Conservation (phyloP, 805 yeast species). For the Saccharomycopsis olivae region DNA sequence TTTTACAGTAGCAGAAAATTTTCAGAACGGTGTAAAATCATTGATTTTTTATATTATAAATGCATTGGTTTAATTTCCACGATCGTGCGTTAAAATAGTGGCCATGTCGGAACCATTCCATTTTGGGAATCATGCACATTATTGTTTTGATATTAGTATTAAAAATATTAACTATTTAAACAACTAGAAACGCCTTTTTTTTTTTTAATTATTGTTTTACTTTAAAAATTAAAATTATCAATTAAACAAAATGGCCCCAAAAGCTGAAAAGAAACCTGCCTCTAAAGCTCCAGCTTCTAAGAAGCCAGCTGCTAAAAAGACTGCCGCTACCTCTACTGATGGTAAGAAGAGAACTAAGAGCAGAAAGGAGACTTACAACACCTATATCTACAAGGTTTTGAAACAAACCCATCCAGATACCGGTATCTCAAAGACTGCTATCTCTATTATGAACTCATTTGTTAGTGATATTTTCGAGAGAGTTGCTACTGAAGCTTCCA, state of each 20-base stretch:
- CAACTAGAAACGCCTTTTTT: too few species aligned
- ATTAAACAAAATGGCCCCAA: conserved; percentile 62
- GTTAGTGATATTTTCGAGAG: conserved; percentile 98
- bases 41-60: too few species aligned
- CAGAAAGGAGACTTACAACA: conserved; percentile 97
- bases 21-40: too few species aligned
- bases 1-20: too few species aligned
- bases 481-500: conserved; percentile 95
- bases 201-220: too few species aligned
- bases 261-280: conserved; percentile 59
- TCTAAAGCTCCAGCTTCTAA: conserved; percentile 97
- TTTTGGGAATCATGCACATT: too few species aligned
- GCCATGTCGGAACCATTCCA: too few species aligned
- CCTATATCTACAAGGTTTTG: conserved; percentile 96
- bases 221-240: conserved; percentile 10
- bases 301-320: conserved; percentile 90
- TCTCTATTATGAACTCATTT: conserved; percentile 97
- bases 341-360: conserved; percentile 83
- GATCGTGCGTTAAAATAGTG: too few species aligned
- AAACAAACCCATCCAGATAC: conserved; percentile 99
- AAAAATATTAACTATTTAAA: too few species aligned
- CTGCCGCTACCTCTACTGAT: conserved; percentile 44
- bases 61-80: too few species aligned
- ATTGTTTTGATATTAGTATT: too few species aligned
- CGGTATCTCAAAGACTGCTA: conserved; percentile 97